phyloP scores from a whole-genome alignment of 164 flowering plant genomes.

The Aristolochia californica region DNA sequence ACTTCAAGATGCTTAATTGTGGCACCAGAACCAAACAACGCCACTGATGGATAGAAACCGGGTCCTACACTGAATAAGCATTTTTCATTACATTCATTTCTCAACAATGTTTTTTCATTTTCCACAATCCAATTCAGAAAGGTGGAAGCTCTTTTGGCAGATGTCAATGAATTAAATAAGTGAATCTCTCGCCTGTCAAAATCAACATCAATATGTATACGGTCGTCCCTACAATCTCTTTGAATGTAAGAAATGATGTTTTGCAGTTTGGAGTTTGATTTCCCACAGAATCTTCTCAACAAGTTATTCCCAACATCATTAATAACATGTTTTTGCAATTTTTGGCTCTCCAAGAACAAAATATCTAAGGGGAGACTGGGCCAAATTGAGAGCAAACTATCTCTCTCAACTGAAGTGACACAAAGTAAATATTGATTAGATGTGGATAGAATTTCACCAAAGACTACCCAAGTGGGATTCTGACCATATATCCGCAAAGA shows the following conservation, averaged over 20 bases:
- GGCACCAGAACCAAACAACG: conserved; percentile 91
- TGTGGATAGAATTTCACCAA: conserved; percentile 58
- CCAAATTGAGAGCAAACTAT: conserved; percentile 31
- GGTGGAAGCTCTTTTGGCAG: conserved; percentile 33
- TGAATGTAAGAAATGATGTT: conserved; percentile 38
- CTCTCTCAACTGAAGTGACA: conserved; percentile 68
- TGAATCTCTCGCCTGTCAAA: conserved; percentile 43
- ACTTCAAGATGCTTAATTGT: conserved; percentile 81
- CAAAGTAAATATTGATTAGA: conserved; percentile 65
- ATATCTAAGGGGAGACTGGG: conserved; percentile 61
- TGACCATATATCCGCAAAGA: conserved; percentile 57
- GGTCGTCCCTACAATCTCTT: conserved; percentile 38
- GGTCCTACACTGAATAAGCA: conserved; percentile 49
- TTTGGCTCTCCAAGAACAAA: conserved; percentile 33
- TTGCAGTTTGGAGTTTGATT: conserved; percentile 32
- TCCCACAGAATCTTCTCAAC: conserved; percentile 80
- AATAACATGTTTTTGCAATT: conserved; percentile 35
- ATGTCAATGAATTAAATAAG: conserved; percentile 42
- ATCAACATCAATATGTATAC: conserved; percentile 54
- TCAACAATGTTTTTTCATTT: conserved; percentile 44
- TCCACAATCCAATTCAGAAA: conserved; percentile 38
- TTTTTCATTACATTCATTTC: conserved; percentile 74
- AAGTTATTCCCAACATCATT: conserved; percentile 46
- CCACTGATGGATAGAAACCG: conserved; percentile 45
- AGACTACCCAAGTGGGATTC: conserved; percentile 84